These are phyloP conservation scores for Wallacemonas rigidus DNA, from an alignment of 208 protist species.

Conservation along the genomic window DNA sequence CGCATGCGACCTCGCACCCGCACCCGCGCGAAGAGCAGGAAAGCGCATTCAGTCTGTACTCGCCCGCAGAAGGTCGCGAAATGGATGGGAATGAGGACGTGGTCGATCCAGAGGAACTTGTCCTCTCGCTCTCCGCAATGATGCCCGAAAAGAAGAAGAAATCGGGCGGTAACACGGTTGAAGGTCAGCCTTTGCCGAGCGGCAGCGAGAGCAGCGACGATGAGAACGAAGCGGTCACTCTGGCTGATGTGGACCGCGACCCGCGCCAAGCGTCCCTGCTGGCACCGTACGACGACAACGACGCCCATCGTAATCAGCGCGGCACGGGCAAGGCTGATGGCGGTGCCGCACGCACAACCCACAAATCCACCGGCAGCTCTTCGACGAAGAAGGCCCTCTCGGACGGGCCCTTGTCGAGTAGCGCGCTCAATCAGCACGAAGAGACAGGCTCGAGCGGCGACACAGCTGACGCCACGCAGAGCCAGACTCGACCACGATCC, in stretches of 20 bases:
- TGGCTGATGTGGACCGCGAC: not conserved
- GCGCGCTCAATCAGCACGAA: too few relatives aligned
- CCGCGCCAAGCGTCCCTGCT: not conserved
- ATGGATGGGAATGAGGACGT: not conserved
- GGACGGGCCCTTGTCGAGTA: not conserved
- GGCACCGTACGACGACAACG: not conserved
- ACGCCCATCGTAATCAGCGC: not conserved
- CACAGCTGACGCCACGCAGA: too few relatives aligned
- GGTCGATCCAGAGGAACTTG: not conserved
- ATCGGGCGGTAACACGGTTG: not conserved
- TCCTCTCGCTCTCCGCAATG: not conserved
- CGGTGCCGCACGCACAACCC: too few relatives aligned
- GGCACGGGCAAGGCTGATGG: not conserved
- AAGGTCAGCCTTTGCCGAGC: constrained; percentile 3
- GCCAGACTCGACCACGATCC: not conserved
- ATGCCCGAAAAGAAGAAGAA: not conserved
- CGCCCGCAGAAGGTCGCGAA: constrained; percentile 6
- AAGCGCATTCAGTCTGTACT: not conserved
- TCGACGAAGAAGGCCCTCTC: not conserved
- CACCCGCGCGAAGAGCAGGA: not conserved
- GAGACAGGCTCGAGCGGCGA: too few relatives aligned
- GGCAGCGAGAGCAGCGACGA: constrained; percentile 1
- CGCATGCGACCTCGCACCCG: not conserved
- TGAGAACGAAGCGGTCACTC: not conserved
- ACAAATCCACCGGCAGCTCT: not conserved